Evolutionary conservation across 2,329 filamentous ascomycete genomes (phyloP), one percentile per base, ranked within the genome.

Genomic region (Didymosphaeria variabile): DNA sequence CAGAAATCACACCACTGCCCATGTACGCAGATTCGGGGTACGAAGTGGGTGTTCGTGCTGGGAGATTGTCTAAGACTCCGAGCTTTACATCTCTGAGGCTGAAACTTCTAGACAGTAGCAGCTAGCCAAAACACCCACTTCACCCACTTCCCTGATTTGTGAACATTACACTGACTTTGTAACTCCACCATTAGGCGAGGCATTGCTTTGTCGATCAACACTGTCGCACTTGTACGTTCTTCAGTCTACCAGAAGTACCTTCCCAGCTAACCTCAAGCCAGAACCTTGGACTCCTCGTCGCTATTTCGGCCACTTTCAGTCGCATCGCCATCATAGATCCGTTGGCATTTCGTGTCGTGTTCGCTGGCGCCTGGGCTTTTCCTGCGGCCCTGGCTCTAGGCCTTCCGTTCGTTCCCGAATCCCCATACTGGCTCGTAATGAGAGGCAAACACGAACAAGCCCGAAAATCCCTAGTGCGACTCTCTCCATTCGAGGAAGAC

Each of bases 141-240:
- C 26, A 29, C 26, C 26, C 26, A 29, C 26, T 29, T 29, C 26
- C 26, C 26, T 29, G 4, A 29, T 29, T 6, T 29, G 26, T 29
- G 26, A 2, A 29, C 4, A 29, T 29, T 29, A 29, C 26, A 29
- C 26, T 29, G 26, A 29, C 26, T 1, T 29, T 6, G 26, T 29
- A 29, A 29, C 26, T 29, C 26, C 26, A 29, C 6, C 6, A 29
- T 29, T 29, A 29, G 26, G 19, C 65, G 67, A 36, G 64, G 60
- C 40, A 72, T 68, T 10, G 61, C 63, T 19, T 69, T 68, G 7
- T 70, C 69, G 10, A 49, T 72, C 34, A 72, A 68, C 53, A 72
- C 69, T 57, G 61, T 72, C 26, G 61, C 67, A 56, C 69, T 72
- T 21, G 69, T 70, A 26, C 63, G 49, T 52, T 23, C 13, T 52